Percentiles rank a stretch among this genome's conserved stretches.
These are phyloP conservation scores for Zalerion maritima DNA, from an alignment of 495 filamentous ascomycete species.

Conservation along the genomic window DNA sequence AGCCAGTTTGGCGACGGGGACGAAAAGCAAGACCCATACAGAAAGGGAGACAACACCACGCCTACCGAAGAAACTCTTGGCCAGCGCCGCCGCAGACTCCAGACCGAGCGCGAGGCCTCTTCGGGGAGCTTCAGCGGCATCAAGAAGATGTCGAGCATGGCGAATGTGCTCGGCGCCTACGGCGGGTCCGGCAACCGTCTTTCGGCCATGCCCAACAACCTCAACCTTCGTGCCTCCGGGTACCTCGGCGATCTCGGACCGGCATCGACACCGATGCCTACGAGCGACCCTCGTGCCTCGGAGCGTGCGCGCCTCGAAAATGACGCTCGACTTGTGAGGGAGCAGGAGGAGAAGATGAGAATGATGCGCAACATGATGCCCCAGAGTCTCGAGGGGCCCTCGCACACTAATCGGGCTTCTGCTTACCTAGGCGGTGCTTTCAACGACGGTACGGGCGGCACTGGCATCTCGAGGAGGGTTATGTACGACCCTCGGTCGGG, in stretches of 20 bases:
- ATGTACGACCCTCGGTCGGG: slow-evolving; percentile 11
- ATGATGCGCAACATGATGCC: slow-evolving; percentile 28
- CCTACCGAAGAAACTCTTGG: slow-evolving; percentile 66
- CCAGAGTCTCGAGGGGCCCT: slow-evolving; percentile 7
- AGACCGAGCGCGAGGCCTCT: slow-evolving; percentile 55
- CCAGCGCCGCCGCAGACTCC: slow-evolving; percentile 67
- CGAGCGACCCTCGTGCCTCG: slow-evolving; percentile 20
- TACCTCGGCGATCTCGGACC: too few relatives aligned
- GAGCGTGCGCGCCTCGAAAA: slow-evolving; percentile 22
- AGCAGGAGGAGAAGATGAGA: slow-evolving; percentile 26
- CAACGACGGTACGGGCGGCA: slow-evolving; percentile 15
- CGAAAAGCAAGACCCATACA: slow-evolving; percentile 13
- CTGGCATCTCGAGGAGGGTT: slow-evolving; percentile 5
- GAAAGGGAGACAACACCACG: slow-evolving; percentile 16
- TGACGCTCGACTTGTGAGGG: slow-evolving; percentile 13
- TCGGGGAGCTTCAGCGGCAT: slow-evolving; percentile 14
- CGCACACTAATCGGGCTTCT: slow-evolving; percentile 15
- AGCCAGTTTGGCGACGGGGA: slow-evolving; percentile 48
- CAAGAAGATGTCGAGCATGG: slow-evolving; percentile 45
- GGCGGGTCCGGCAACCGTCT: too few relatives aligned
- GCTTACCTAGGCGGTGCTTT: too few relatives aligned
- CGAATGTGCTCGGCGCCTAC: slow-evolving; percentile 44
- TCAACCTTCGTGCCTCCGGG: too few relatives aligned
- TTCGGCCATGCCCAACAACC: too few relatives aligned
- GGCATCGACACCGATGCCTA: too few relatives aligned